Evolutionary conservation across 106 monocot species (phyloP).

Genomic region (Alisma plantagoaquatica): DNA sequence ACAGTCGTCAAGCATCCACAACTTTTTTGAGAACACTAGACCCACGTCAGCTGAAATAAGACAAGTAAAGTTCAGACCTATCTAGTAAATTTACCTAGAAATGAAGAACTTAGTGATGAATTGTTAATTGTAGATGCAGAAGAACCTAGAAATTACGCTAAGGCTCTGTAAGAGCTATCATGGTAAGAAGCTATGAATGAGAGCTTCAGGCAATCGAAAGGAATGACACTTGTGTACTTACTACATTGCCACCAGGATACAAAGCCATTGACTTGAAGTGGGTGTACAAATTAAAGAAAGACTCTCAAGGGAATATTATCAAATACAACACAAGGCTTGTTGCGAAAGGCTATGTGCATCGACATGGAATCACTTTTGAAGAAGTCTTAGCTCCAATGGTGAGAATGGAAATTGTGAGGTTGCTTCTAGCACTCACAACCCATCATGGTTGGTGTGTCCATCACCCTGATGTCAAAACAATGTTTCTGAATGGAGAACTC

Average conservation of each 20-base stretch:
- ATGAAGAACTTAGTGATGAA: neutral
- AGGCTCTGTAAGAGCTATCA: neutral
- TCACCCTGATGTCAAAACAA: conserved; percentile 5
- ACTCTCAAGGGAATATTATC: neutral
- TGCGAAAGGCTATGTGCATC: neutral
- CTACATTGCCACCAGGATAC: neutral
- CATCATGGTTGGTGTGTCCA: no score
- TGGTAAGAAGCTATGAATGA: neutral
- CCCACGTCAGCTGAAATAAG: neutral
- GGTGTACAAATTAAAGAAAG: neutral
- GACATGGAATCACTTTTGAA: conserved; percentile 1
- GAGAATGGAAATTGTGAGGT: conserved; percentile 1
- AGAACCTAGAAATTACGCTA: neutral
- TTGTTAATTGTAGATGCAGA: neutral
- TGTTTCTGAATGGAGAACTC: conserved; percentile 3
- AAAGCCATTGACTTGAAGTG: neutral
- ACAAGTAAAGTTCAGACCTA: neutral
- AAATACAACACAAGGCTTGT: conserved; percentile 1
- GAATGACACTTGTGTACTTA: neutral
- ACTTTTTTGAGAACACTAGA: no score
- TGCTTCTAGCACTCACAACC: conserved; percentile 5
- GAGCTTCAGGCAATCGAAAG: neutral
- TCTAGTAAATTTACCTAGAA: neutral
- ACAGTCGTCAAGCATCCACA: no score
- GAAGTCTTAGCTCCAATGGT: conserved; percentile 5